Percentiles rank a stretch among this genome's conserved stretches.
Conservation (phyloP, 495 filamentous ascomycete species). For the Hypoxylon fragiforme region DNA sequence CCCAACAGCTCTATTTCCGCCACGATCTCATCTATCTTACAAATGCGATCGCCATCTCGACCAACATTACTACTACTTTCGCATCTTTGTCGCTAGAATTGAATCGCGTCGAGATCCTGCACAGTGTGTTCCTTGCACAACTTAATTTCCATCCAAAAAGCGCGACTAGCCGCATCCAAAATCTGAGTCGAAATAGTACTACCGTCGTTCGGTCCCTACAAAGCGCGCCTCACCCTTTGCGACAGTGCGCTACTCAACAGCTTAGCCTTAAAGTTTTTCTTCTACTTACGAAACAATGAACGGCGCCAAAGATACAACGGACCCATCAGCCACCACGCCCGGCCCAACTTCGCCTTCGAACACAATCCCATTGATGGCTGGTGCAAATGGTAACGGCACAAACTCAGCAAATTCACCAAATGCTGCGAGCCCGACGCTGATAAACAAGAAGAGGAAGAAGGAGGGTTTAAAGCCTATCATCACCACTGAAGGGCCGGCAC, state of each 20-base stretch:
- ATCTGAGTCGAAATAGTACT: not conserved
- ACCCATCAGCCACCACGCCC: slow-evolving; percentile 4
- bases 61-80: too few species aligned
- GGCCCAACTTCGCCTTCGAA: slow-evolving; percentile 15
- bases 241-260: slow-evolving; percentile 12
- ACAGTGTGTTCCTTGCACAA: not conserved
- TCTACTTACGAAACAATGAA: slow-evolving; percentile 21
- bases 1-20: too few species aligned
- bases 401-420: slow-evolving; percentile 31
- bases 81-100: too few species aligned
- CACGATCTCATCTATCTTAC: not conserved
- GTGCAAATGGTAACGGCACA: slow-evolving; percentile 36
- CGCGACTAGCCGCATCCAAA: not conserved
- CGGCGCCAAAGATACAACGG: slow-evolving; percentile 26
- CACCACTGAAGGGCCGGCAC: slow-evolving; percentile 68
- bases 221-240: slow-evolving; percentile 14
- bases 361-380: slow-evolving; percentile 34
- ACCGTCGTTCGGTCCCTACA: not conserved
- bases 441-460: slow-evolving; percentile 85
- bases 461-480: slow-evolving; percentile 89
- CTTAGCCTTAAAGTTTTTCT: not conserved
- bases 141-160: not conserved
- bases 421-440: slow-evolving; percentile 41
- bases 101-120: not conserved
- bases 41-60: not conserved